Conservation (phyloP, 257 asterid genomes). For the Gentiana dahurica region DNA sequence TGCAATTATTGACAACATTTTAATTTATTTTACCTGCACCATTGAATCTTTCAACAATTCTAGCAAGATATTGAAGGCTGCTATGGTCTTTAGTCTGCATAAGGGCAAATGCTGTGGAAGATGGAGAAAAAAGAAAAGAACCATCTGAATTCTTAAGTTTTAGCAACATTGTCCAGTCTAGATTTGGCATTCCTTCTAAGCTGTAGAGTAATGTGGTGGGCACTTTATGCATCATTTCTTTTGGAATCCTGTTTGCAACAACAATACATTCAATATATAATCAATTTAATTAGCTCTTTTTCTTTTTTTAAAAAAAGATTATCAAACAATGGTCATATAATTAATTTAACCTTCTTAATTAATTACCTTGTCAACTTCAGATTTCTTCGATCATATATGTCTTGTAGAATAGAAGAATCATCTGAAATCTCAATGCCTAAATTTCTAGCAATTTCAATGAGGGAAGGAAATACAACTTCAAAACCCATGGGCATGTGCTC, state of each 20-base stretch:
- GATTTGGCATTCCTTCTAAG: constrained; percentile 72
- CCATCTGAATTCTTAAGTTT: constrained; percentile 55
- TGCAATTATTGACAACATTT: background rate
- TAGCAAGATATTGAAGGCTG: constrained; percentile 49
- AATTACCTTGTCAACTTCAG: constrained; percentile 73
- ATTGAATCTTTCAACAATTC: constrained; percentile 38
- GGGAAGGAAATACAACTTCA: constrained; percentile 85
- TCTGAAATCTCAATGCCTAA: constrained; percentile 43
- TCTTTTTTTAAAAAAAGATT: too few relatives aligned
- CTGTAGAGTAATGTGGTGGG: constrained; percentile 89
- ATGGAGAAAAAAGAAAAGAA: constrained; percentile 84
- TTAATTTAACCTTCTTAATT: too few relatives aligned
- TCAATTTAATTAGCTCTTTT: too few relatives aligned
- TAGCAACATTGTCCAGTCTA: constrained; percentile 67
- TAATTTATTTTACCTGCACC: constrained; percentile 95
- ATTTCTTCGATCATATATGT: constrained; percentile 44
- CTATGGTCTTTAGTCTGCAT: constrained; percentile 54
- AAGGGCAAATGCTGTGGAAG: constrained; percentile 84
- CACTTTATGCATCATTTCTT: constrained; percentile 50
- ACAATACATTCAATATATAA: too few relatives aligned
- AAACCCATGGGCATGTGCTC: constrained; percentile 96
- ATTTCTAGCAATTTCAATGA: constrained; percentile 51
- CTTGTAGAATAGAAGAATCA: constrained; percentile 42
- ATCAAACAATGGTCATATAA: too few relatives aligned
- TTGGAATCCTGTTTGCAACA: constrained; percentile 62